Base-by-base conservation (phyloP, 768 basidiomycete genomes). In the Brasilioporus rufonigricans region DNA sequence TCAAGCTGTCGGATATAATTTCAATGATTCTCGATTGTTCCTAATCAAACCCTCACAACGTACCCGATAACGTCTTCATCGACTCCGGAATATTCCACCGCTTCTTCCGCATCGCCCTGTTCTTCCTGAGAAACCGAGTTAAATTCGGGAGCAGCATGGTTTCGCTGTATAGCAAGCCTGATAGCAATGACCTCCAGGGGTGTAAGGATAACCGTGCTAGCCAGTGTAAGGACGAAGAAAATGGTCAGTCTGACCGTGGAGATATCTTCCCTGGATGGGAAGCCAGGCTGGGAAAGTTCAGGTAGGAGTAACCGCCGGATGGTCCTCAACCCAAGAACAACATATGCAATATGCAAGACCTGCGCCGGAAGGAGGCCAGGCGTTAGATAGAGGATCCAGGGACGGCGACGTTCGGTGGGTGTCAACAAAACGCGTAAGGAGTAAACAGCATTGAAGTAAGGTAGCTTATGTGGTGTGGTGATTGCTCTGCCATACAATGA, bases 11-110 rank as follows among this genome's bases (percentile, higher is more conserved):
- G 48, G 27, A 10, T 9, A 46, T 36, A 43, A 51, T 31, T 26
- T 57, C n/a, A 66, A 46, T 7, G 7, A 18, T 13, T 12, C 14
- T 21, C 1, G 0, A 26, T 16, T 9, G 10, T 13, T 24, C 21
- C 11, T n/a, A 36, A 27, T 14, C 18, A 13, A 13, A 31, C 11
- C 13, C 16, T 5, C 40, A 26, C 35, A 26, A 66, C 84, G 48
- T 60, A 89, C 88, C 89, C 90, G 58, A 93, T 91, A 18, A 93
- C 91, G 60, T 93, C 91, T 63, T 93, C 91, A 26, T 87, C 84
- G 6, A 75, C 70, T 16, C 86, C 87, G 24, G 82, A 76, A 61
- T 83, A 93, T 59, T 89, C 87, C 6, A 74, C 70, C 1, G 74
- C 72, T 44, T 82, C 80, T 53, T 89, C 80, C 3, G 73, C 74